Evolutionary conservation across 371 early-diverging fungal genomes (phyloP), one percentile per base, ranked within the genome.

Genomic region (Entomophthora muscae): DNA sequence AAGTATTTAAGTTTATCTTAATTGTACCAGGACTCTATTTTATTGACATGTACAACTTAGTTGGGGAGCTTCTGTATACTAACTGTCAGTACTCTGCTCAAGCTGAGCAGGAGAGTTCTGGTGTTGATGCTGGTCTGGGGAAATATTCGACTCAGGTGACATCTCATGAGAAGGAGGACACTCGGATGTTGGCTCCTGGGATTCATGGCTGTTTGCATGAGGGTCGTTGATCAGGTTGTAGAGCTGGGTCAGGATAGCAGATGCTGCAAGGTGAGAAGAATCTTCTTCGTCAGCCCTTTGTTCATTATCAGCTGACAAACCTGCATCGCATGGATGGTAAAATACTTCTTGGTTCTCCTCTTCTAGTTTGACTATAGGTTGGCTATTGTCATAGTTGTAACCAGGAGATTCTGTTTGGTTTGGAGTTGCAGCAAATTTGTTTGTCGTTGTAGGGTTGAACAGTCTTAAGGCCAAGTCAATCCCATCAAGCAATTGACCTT

Each of bases 401-500:
- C 17, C 42, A 10, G 10, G 42, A 17, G 42, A 42, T 10, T 42
- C 42, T 42, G 5, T 42, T 42, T 5, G 42, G 42, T 5, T 17
- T 5, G 42, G 42, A 10, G 42, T 42, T 5, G 42, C 42, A 5
- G 17, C 42, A 17, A 17, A 5, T 5, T 42, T 10, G 42, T 42
- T 42, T 5, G 42, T 5, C 42, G 42, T 17, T 10, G 42, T 55
- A 55, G 56, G 26, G n/a, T 55, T 55, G 13, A 22, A 24, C 10
- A 55, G 28, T 7, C 13, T 24, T 13, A 55, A 13, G n/a, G 56
- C 56, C 17, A 55, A 33, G 52, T 84, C 82, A 29, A 90, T 78
- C 7, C 85, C 72, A 31, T 86, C 83, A 32, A 88, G 68, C 54
- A 90, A 84, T 56, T 88, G 88, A 21, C 79, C 75, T 67, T 88